Evolutionary conservation across 2,329 filamentous ascomycete species (phyloP).

Genomic region (Botrytis byssoidea): DNA sequence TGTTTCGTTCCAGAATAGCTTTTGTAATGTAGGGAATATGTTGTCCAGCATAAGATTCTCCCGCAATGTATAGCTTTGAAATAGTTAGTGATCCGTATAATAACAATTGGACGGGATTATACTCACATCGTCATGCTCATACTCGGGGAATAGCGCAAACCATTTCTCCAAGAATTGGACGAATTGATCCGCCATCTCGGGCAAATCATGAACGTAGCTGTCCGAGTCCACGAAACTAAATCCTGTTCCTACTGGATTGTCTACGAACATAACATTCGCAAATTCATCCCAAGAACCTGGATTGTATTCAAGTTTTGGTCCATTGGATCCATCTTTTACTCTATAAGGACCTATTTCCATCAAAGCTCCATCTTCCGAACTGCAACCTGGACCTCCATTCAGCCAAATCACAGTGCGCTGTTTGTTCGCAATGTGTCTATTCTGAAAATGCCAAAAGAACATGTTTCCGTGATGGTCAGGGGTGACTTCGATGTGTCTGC

Average conservation of each 20-base stretch:
- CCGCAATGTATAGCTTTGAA: conserved; percentile 80
- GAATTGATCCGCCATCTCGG: conserved; percentile 88
- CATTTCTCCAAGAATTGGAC: conserved; percentile 87
- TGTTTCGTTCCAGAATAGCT: conserved; percentile 85
- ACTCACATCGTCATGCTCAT: conserved; percentile 85
- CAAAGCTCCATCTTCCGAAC: conserved; percentile 92
- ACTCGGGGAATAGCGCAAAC: conserved; percentile 87
- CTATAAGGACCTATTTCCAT: conserved; percentile 89
- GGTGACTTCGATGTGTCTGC: conserved; percentile 85
- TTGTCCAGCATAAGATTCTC: conserved; percentile 95
- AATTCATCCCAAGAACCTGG: conserved; percentile 99
- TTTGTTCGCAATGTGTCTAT: conserved; percentile 88
- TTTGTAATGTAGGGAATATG: conserved; percentile 97
- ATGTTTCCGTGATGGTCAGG: conserved; percentile 85
- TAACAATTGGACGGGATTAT: background rate
- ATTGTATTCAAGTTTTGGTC: conserved; percentile 66
- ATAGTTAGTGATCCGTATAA: conserved; percentile 29
- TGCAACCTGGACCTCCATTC: conserved; percentile 95
- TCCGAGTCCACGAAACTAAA: conserved; percentile 95
- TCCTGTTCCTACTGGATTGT: conserved; percentile 94
- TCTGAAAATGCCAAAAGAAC: conserved; percentile 98
- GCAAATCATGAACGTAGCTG: conserved; percentile 79
- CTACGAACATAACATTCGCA: conserved; percentile 92
- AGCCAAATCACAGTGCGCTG: conserved; percentile 94
- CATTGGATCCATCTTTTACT: conserved; percentile 64